Percentiles rank a stretch among this genome's conserved stretches.
Evolutionary conservation across 352 stramenopile genomes (phyloP).

Genomic region (Phytophthora melonis): DNA sequence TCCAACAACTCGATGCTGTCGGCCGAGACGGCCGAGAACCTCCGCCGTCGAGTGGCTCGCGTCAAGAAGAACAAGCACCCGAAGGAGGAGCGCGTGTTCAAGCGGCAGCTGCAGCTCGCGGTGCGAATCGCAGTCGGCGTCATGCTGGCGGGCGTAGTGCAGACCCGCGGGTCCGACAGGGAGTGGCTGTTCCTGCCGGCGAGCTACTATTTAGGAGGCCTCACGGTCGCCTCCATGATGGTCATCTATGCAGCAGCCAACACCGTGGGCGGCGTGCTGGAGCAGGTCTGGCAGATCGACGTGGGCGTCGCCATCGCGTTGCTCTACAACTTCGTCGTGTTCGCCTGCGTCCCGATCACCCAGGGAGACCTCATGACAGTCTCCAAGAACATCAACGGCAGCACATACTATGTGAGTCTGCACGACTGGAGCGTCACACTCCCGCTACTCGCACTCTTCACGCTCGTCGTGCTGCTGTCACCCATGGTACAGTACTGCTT

Average conservation of each 20-base stretch:
- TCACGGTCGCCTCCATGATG: conserved; percentile 75
- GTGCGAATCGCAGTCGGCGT: conserved; percentile 71
- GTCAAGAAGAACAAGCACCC: conserved; percentile 60
- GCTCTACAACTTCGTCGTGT: conserved; percentile 80
- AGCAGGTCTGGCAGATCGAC: conserved; percentile 81
- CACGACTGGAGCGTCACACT: conserved; percentile 64
- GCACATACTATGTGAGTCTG: conserved; percentile 72
- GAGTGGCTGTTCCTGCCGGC: conserved; percentile 70
- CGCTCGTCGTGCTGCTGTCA: conserved; percentile 64
- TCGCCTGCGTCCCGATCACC: conserved; percentile 59
- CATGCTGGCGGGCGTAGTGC: conserved; percentile 60
- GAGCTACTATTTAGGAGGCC: conserved; percentile 74
- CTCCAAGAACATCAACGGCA: conserved; percentile 59
- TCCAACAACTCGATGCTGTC: conserved; percentile 26
- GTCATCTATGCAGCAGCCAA: conserved; percentile 71
- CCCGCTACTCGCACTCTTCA: conserved; percentile 75
- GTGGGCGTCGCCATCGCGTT: conserved; percentile 72
- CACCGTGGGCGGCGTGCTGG: conserved; percentile 68
- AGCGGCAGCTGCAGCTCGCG: conserved; percentile 49
- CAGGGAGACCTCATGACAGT: conserved; percentile 57
- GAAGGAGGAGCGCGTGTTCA: conserved; percentile 52
- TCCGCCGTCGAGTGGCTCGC: conserved; percentile 37
- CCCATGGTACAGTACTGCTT: conserved; percentile 52
- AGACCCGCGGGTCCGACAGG: conserved; percentile 51
- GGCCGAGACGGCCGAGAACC: conserved; percentile 21